Evolutionary conservation across 2,329 filamentous ascomycete genomes (phyloP).

Genomic region (Xylaria sp.): DNA sequence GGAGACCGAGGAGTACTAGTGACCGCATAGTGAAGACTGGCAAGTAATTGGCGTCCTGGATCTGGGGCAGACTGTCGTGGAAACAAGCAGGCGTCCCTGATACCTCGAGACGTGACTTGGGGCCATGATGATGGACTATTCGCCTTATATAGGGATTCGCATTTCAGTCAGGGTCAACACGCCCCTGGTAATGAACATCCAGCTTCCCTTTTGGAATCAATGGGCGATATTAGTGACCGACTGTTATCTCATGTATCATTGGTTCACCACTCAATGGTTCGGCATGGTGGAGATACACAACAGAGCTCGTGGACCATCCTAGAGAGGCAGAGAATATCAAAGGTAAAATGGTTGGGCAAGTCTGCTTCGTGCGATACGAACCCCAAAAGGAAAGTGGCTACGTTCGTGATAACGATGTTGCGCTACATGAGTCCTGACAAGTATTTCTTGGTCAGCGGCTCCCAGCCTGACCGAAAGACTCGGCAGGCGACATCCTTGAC

Average conservation of each 20-base stretch:
- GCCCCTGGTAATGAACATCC: slow-evolving; percentile 10
- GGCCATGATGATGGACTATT: slow-evolving; percentile 31
- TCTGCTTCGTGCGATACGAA: slow-evolving; percentile 36
- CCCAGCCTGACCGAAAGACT: slow-evolving; percentile 34
- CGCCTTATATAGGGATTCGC: slow-evolving; percentile 41
- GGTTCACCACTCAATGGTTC: background rate
- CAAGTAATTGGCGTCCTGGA: slow-evolving; percentile 28
- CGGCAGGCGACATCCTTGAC: slow-evolving; percentile 16
- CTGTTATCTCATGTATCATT: slow-evolving; percentile 36
- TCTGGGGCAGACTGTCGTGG: slow-evolving; percentile 19
- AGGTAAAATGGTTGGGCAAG: slow-evolving; percentile 32
- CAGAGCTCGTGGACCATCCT: slow-evolving; percentile 24
- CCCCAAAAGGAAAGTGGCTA: slow-evolving; percentile 45
- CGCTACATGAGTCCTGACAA: slow-evolving; percentile 26
- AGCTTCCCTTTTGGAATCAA: slow-evolving; percentile 48
- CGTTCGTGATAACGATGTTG: slow-evolving; percentile 38
- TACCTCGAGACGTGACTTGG: slow-evolving; percentile 32
- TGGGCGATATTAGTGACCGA: slow-evolving; percentile 38
- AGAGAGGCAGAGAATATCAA: slow-evolving; percentile 24
- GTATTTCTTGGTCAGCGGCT: slow-evolving; percentile 29
- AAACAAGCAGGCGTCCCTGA: slow-evolving; percentile 35
- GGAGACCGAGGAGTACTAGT: slow-evolving; percentile 48
- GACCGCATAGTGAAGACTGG: slow-evolving; percentile 46
- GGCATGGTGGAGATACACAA: slow-evolving; percentile 29
- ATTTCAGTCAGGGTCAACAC: background rate